Percentiles rank a stretch among this genome's conserved stretches.
Evolutionary conservation across 768 basidiomycete species (phyloP).

Genomic region (Tubosaeta sp.): DNA sequence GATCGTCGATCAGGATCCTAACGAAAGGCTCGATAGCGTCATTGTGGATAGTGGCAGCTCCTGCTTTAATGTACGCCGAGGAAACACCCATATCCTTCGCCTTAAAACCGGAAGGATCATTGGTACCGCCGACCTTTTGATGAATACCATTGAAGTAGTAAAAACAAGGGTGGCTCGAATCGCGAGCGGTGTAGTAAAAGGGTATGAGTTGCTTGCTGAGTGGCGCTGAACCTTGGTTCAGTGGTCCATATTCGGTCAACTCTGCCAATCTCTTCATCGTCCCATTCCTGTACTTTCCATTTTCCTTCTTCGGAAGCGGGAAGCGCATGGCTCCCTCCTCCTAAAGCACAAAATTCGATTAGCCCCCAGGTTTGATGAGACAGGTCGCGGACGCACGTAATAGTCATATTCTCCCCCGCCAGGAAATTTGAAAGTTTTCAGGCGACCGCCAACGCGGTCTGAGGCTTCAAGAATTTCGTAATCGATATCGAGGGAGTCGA

Average conservation of each 20-base stretch:
- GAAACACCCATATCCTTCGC: neutral
- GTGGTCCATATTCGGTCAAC: slow-evolving; percentile 22
- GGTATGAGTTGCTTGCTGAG: slow-evolving; percentile 22
- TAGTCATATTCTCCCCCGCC: slow-evolving; percentile 1
- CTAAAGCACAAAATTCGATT: slow-evolving; percentile 1
- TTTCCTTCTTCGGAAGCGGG: slow-evolving; percentile 20
- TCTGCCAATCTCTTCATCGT: slow-evolving; percentile 30
- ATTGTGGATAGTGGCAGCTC: neutral
- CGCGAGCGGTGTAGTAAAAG: slow-evolving; percentile 13
- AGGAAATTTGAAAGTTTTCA: slow-evolving; percentile 41
- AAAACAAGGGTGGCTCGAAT: slow-evolving; percentile 8
- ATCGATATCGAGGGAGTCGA: slow-evolving; percentile 38
- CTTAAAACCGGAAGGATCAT: neutral
- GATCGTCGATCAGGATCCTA: slow-evolving; percentile 14
- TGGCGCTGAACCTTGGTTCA: slow-evolving; percentile 11
- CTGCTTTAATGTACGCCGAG: neutral
- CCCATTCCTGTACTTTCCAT: slow-evolving; percentile 18
- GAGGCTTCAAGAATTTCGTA: slow-evolving; percentile 45
- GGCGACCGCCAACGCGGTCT: slow-evolving; percentile 33
- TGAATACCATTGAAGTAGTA: slow-evolving; percentile 6
- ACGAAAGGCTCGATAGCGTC: neutral
- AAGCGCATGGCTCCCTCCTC: slow-evolving; percentile 44
- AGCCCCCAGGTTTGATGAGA: neutral
- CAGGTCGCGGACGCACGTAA: neutral
- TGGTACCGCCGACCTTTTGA: neutral